Evolutionary conservation across 306 rosid species (phyloP), one percentile per base, ranked within the genome.

Genomic region (Quercus bicolor): DNA sequence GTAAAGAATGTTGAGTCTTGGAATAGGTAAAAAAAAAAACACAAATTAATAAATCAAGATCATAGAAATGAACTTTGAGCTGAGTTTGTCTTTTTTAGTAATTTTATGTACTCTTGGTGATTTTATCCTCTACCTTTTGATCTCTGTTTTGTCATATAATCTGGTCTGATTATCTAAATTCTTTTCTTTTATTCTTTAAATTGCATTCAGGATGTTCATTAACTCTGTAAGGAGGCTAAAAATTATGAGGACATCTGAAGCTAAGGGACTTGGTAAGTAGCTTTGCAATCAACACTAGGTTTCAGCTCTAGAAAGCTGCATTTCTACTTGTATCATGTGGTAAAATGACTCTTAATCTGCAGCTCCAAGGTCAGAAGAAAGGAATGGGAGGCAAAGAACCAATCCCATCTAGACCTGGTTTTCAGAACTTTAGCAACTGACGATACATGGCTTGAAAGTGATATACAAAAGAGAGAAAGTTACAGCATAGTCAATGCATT

Each of bases 201-300:
- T 84, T 64, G 34, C 79, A n/a, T 77, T 79, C 96, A 95, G 97
- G 84, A 93, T 95, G 98, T 93, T 95, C 81, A 40, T 89, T 62
- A 66, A 80, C 81, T 89, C 97, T 0, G 94, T 91, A 81, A 93
- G 88, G 96, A 87, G 98, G 89, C 90, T 93, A 33, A 85, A 97
- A 87, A 91, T 95, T 64, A 95, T 95, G 97, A 91, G 90, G 84
- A 88, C 90, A 54, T 82, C 91, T 34, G 96, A 93, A 84, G 94
- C 90, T 57, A 90, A 89, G 70, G 94, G 95, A 84, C 93, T 89
- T 72, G 93, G 93, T 91, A 86, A 75, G 90, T 43, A 79, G 72
- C 81, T 72, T 56, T 73, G 33, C 74, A 48, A 34, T 74, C 79
- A 28, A n/a, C 78, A 57, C 65, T 5, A 72, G 26, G 70, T 55